Conservation (phyloP, 108 stramenopile genomes). For the Poteriospumella lacustris region DNA sequence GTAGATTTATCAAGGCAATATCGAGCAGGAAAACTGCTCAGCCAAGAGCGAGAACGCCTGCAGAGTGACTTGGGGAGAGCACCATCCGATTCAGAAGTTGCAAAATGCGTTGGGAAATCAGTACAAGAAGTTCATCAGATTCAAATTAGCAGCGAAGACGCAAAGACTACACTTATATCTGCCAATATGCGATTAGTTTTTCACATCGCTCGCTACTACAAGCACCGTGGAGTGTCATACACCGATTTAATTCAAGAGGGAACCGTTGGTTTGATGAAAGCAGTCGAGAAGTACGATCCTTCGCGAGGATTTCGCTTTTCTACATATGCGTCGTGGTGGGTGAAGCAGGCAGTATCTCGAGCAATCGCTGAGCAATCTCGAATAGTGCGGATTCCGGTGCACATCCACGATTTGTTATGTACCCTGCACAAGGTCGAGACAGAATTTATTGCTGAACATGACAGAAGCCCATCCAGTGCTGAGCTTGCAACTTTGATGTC, state of each 20-base stretch:
- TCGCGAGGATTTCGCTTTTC: constrained; percentile 83
- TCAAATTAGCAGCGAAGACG: background rate
- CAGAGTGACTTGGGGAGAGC: background rate
- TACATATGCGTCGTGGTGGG: constrained; percentile 98
- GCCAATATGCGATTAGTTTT: constrained; percentile 80
- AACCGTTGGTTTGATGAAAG: constrained; percentile 77
- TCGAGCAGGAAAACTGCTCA: background rate
- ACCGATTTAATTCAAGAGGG: constrained; percentile 90
- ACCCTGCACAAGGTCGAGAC: constrained; percentile 62
- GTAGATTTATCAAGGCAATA: background rate
- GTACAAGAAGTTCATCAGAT: background rate
- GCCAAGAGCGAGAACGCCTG: background rate
- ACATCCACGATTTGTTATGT: constrained; percentile 74
- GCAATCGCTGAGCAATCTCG: constrained; percentile 85
- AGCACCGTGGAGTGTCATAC: constrained; percentile 67
- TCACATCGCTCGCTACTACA: constrained; percentile 79
- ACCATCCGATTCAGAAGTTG: background rate
- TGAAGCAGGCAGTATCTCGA: constrained; percentile 85
- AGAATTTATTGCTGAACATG: constrained; percentile 63
- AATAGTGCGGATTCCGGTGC: constrained; percentile 80
- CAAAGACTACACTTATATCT: constrained; percentile 52
- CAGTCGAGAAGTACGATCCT: constrained; percentile 92
- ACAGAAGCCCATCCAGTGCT: constrained; percentile 65
- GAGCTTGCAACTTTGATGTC: constrained; percentile 64
- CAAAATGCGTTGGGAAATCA: background rate